phyloP scores from a whole-genome alignment of 2,329 filamentous ascomycete species.

The Paracorniculantispora psalliotae region DNA sequence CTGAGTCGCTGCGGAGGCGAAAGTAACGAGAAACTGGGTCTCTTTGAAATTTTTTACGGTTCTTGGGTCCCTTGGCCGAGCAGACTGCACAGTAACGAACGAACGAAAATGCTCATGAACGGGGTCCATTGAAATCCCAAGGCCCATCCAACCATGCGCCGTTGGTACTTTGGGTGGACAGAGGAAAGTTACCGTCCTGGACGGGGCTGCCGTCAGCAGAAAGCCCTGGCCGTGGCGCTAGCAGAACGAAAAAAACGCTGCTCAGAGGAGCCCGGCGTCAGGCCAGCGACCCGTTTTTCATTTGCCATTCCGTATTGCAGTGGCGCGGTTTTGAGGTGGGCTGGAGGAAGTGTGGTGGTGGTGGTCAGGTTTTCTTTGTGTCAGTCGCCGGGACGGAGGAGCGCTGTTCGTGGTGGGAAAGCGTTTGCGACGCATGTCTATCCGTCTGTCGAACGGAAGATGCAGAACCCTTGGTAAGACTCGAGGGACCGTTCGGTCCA shows the following conservation, averaged over 20 bases:
- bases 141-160: not conserved
- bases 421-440: conserved; percentile 6
- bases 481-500: not conserved
- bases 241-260: not conserved
- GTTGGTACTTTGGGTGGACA: too few relatives aligned
- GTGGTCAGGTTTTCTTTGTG: not conserved
- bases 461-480: not conserved
- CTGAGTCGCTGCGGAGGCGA: too few relatives aligned
- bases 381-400: too few relatives aligned
- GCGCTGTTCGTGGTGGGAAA: too few relatives aligned
- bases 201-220: conserved; percentile 4
- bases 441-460: not conserved
- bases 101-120: not conserved
- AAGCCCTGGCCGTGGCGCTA: not conserved
- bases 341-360: too few relatives aligned
- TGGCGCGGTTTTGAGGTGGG: not conserved
- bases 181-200: too few relatives aligned
- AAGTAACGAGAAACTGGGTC: conserved; percentile 2
- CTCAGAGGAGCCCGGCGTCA: not conserved
- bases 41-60: not conserved
- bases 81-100: not conserved
- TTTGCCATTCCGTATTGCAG: conserved; percentile 2
- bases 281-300: conserved; percentile 7
- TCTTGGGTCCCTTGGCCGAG: not conserved
- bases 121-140: not conserved